These are phyloP conservation scores for Przewalskia tangutica DNA, from an alignment of 257 asterid species.

Conservation along the genomic window DNA sequence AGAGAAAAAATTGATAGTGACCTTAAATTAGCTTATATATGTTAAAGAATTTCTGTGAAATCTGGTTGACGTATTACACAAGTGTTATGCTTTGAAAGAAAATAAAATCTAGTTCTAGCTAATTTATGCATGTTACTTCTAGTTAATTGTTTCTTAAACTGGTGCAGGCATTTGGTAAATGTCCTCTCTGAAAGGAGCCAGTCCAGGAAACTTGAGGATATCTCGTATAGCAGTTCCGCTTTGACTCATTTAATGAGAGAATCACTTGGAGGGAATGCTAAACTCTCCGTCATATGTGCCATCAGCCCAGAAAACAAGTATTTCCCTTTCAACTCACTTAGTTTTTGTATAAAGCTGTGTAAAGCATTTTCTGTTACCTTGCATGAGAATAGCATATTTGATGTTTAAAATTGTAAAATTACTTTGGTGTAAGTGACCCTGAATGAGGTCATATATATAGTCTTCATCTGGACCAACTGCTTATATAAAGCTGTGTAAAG, in stretches of 20 bases:
- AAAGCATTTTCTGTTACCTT: background rate
- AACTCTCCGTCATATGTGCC: constrained; percentile 62
- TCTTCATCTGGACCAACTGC: background rate
- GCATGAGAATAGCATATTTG: background rate
- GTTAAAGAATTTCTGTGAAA: background rate
- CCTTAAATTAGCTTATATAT: background rate
- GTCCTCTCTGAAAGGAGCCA: constrained; percentile 38
- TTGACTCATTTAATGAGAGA: constrained; percentile 72
- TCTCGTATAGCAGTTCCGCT: constrained; percentile 43
- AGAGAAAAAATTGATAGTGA: background rate
- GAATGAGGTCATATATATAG: background rate
- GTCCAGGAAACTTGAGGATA: constrained; percentile 31
- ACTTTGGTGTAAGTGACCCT: background rate
- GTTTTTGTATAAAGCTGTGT: background rate
- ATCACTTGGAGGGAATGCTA: constrained; percentile 84
- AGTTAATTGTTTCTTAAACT: constrained; percentile 15
- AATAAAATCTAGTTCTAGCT: background rate
- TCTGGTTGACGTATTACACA: background rate
- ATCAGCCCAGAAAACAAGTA: constrained; percentile 64
- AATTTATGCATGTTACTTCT: background rate
- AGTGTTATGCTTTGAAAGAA: background rate
- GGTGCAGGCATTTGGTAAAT: constrained; percentile 65
- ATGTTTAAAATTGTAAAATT: background rate
- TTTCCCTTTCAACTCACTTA: background rate
- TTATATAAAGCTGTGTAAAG: background rate